Conservation (phyloP, 1,284 basidiomycete species). For the Exobasidium rhododendri region DNA sequence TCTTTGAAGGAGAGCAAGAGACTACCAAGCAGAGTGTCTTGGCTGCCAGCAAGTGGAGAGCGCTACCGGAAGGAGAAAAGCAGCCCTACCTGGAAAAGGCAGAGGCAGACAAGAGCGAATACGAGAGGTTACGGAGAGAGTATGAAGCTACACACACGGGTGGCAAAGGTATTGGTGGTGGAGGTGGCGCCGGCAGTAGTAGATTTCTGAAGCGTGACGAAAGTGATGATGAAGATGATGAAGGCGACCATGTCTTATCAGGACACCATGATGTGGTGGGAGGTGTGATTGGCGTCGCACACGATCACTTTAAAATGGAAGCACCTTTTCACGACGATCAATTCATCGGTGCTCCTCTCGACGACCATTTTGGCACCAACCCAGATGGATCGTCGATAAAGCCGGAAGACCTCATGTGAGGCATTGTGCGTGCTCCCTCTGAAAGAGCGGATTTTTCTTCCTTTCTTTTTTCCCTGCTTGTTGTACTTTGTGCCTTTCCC, state of each 20-base stretch:
- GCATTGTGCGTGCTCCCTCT: no score
- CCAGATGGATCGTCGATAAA: slow-evolving; percentile 6
- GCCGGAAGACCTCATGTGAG: slow-evolving; percentile 5
- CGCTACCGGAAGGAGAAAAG: slow-evolving; percentile 84
- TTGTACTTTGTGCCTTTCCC: neutral
- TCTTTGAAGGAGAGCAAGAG: slow-evolving; percentile 89
- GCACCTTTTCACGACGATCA: slow-evolving; percentile 9
- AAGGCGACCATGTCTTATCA: neutral
- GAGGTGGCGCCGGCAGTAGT: neutral
- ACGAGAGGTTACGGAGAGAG: slow-evolving; percentile 42
- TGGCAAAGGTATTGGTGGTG: neutral
- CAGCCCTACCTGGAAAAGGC: slow-evolving; percentile 47
- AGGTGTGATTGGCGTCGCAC: neutral
- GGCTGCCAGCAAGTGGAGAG: slow-evolving; percentile 86
- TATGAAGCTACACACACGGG: slow-evolving; percentile 30
- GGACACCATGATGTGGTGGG: neutral
- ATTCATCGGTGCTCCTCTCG: slow-evolving; percentile 7
- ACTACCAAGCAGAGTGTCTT: slow-evolving; percentile 92
- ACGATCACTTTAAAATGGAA: slow-evolving; percentile 8
- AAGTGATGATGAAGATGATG: slow-evolving; percentile 7
- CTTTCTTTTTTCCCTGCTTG: neutral
- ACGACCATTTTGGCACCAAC: slow-evolving; percentile 10
- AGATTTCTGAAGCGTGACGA: neutral
- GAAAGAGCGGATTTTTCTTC: neutral
- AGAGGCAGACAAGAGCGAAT: slow-evolving; percentile 46